phyloP scores from a whole-genome alignment of 495 filamentous ascomycete genomes.

The Apodospora peruviana region DNA sequence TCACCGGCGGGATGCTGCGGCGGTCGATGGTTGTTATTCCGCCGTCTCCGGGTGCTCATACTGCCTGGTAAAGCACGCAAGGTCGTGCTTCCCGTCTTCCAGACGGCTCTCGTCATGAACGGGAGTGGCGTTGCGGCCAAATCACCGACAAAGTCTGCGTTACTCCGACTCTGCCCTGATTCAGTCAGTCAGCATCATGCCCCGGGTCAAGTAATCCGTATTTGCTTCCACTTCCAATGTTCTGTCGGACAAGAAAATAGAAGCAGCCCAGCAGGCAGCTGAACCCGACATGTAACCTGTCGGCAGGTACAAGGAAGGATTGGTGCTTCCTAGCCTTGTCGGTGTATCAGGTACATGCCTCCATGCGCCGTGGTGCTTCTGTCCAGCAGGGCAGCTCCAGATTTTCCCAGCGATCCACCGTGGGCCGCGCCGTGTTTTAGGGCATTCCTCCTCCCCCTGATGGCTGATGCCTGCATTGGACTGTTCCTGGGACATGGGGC shows the following conservation, averaged over 20 bases:
- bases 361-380: not conserved
- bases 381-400: not conserved
- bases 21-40: not conserved
- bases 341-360: not conserved
- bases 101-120: not conserved
- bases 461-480: not conserved
- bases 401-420: not conserved
- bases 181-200: not conserved
- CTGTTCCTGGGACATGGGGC: not conserved
- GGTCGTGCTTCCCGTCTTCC: too few species aligned
- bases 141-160: not conserved
- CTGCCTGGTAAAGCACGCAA: not conserved
- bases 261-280: not conserved
- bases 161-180: not conserved
- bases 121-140: not conserved
- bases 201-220: not conserved
- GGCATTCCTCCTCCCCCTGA: not conserved
- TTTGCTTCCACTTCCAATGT: not conserved
- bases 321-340: not conserved
- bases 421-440: not conserved
- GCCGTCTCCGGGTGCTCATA: not conserved
- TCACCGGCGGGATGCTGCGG: not conserved
- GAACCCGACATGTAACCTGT: not conserved
- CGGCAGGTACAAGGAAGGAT: not conserved
- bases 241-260: slow-evolving; percentile 1